Percentiles rank a stretch among this genome's conserved stretches.
phyloP scores from a whole-genome alignment of 495 filamentous ascomycete species.

The Amorphotheca resinae region DNA sequence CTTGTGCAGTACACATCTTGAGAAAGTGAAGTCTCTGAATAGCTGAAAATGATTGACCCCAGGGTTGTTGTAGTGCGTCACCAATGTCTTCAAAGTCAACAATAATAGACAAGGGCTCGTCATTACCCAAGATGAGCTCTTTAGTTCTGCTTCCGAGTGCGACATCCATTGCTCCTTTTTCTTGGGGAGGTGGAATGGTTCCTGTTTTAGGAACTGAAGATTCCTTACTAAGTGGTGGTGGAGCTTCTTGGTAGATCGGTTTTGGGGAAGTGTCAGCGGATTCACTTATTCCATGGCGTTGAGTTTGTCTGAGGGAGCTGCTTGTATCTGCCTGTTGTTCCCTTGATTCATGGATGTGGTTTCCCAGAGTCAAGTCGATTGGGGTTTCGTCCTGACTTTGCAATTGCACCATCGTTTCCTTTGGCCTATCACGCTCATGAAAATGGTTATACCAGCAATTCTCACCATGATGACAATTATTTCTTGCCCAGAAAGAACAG shows the following conservation, averaged over 20 bases:
- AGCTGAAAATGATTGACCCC: conserved; percentile 2
- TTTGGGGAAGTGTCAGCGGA: background rate
- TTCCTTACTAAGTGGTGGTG: too few species aligned
- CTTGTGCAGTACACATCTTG: conserved; percentile 16
- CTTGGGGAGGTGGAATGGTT: background rate
- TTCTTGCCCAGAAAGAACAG: background rate
- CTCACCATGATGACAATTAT: background rate
- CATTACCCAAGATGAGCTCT: conserved; percentile 11
- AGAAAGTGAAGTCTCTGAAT: conserved; percentile 6
- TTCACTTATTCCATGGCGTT: background rate
- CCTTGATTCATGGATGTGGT: too few species aligned
- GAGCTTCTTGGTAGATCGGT: background rate
- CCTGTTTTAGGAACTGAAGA: too few species aligned
- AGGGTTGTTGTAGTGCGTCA: background rate
- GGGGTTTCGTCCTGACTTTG: too few species aligned
- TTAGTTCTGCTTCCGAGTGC: conserved; percentile 1
- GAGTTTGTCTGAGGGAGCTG: background rate
- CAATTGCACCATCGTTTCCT: too few species aligned
- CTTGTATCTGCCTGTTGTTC: background rate
- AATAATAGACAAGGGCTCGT: conserved; percentile 3
- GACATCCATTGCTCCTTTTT: background rate
- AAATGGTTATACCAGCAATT: background rate
- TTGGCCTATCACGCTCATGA: background rate
- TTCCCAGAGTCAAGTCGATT: too few species aligned
- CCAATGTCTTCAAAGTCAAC: conserved; percentile 7